These are phyloP conservation scores for Rhodotorula sp. DNA, from an alignment of 1,284 basidiomycete species.

Conservation along the genomic window DNA sequence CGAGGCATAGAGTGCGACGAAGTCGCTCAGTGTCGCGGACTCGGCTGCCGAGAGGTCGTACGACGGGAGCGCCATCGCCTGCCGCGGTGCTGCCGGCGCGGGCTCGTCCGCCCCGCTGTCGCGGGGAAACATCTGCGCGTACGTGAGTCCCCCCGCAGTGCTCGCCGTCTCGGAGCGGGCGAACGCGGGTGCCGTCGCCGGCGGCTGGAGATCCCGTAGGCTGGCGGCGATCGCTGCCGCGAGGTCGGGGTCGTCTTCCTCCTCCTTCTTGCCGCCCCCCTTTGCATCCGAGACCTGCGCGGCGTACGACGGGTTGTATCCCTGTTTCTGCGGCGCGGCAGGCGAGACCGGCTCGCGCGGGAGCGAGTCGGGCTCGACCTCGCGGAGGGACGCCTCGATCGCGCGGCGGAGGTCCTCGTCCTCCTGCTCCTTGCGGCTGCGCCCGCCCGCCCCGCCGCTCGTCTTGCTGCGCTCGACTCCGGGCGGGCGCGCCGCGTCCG, in stretches of 20 bases:
- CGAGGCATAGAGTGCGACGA: slow-evolving; percentile 4
- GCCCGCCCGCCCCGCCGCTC: slow-evolving; percentile 35
- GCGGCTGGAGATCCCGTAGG: slow-evolving; percentile 77
- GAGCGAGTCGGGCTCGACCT: slow-evolving; percentile 8
- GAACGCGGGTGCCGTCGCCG: slow-evolving; percentile 47
- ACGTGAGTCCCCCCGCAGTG: slow-evolving; percentile 11
- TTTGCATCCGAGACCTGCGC: slow-evolving; percentile 56
- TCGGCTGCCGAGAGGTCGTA: slow-evolving; percentile 33
- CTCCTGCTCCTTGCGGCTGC: slow-evolving; percentile 54
- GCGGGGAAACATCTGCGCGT: slow-evolving; percentile 28
- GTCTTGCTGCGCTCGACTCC: background rate
- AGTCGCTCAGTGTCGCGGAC: slow-evolving; percentile 10
- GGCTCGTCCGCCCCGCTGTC: background rate
- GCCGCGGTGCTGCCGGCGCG: background rate
- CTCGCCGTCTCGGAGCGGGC: background rate
- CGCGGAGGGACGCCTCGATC: slow-evolving; percentile 77
- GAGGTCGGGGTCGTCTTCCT: slow-evolving; percentile 91
- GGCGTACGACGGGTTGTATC: slow-evolving; percentile 68
- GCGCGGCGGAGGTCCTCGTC: slow-evolving; percentile 92
- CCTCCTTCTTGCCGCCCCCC: slow-evolving; percentile 52
- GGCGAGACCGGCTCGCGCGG: slow-evolving; percentile 3
- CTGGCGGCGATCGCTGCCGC: slow-evolving; percentile 94
- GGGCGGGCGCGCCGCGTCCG: background rate
- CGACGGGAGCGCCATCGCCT: slow-evolving; percentile 15
- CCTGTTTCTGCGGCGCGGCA: slow-evolving; percentile 50